Conservation (phyloP, 2,329 filamentous ascomycete genomes). For the Calonectria pteridis region DNA sequence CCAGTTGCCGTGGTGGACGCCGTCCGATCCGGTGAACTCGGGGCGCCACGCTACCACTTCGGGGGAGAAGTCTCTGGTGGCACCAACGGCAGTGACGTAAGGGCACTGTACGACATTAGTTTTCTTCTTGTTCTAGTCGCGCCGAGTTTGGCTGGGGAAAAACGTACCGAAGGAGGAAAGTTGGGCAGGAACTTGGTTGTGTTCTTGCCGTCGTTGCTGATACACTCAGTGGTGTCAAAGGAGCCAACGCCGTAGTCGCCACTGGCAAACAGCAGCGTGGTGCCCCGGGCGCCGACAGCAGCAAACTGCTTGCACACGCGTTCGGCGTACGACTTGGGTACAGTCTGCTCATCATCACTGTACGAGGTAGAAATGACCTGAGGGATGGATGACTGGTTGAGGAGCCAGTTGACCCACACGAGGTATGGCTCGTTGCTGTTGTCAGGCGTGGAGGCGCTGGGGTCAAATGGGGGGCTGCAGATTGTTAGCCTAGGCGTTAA, state of each 20-base stretch:
- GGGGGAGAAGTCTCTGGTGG: neutral
- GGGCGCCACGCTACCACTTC: neutral
- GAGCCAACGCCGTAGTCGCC: neutral
- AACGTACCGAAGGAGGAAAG: neutral
- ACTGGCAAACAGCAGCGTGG: neutral
- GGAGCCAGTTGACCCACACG: neutral
- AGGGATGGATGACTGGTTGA: neutral
- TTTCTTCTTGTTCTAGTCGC: neutral
- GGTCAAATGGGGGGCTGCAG: neutral
- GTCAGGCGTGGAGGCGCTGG: neutral
- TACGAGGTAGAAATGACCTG: neutral
- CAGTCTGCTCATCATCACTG: neutral
- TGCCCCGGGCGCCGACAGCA: neutral
- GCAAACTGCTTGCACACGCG: conserved; percentile 1
- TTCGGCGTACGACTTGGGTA: neutral
- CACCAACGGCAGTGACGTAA: neutral
- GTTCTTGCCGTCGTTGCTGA: conserved; percentile 2
- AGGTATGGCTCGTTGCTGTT: neutral
- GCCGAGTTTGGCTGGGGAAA: neutral
- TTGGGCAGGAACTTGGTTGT: neutral
- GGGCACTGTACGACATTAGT: neutral
- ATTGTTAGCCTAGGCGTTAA: neutral
- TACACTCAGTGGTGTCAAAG: neutral
- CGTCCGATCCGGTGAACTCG: neutral
- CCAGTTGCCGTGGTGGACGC: neutral